Base-by-base conservation (phyloP, 352 stramenopile species). In the Phytophthora citricola region DNA sequence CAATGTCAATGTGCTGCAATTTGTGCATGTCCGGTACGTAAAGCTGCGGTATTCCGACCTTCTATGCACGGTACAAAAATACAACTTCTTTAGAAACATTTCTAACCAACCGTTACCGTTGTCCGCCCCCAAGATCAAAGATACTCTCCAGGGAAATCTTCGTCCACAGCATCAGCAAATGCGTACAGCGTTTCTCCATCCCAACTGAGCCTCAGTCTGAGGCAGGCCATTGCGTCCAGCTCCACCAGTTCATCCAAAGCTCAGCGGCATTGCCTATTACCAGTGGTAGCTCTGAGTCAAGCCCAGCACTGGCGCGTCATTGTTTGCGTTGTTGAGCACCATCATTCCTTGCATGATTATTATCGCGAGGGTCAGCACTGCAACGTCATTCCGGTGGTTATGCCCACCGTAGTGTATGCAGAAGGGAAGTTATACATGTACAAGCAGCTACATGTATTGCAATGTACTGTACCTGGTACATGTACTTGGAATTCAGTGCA, bases 381-480 rank as follows among this genome's bases (percentile, higher is more conserved):
- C 46, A 32, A 34, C 38, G n/a, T 67, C 62, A 70, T 71, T 62
- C 57, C 63, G 63, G 56, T 71, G 63, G 63, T 71, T 55, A 24
- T 66, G 47, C 39, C 24, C 48, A 39, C 32, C 50, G 7, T 1
- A 29, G 6, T 22, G 5, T 15, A 12, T 20, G 17, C 17, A 20
- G 17, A 20, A 20, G 24, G 24, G 24, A 26, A 26, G 24, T 26
- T 26, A 4, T 26, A 4, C 24, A 4, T 4, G 24, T 26, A 26
- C 24, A 26, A 4, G 24, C 24, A 26, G 24, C 24, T 26, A 20
- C 27, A 31, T 31, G 27, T 31, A 9, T 32, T 32, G 29, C 29
- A 32, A 32, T 32, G 27, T 4, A 32, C 2, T 32, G 27, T 26
- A 26, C 24, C 24, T 26, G 24, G 24, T 26, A 26, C 24, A 26